phyloP scores from a whole-genome alignment of 2,329 filamentous ascomycete genomes.

The Conoideocrella luteorostrata region DNA sequence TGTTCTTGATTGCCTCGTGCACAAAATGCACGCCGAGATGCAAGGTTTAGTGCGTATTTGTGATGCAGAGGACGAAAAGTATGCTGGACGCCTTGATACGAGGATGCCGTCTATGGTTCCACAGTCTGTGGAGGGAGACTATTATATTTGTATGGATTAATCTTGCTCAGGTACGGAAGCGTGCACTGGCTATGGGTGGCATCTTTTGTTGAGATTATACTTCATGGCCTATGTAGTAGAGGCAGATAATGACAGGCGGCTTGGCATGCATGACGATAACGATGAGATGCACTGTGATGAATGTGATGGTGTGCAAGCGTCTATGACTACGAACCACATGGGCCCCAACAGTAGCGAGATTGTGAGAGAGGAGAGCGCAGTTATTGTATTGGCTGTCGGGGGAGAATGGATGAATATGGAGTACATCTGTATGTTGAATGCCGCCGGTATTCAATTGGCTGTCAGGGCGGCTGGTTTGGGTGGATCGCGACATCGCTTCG shows the following conservation, averaged over 20 bases:
- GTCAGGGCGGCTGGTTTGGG: too few relatives aligned
- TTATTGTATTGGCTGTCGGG: too few relatives aligned
- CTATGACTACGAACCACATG: background rate
- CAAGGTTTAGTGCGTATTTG: constrained; percentile 2
- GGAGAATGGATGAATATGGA: too few relatives aligned
- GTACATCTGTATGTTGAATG: too few relatives aligned
- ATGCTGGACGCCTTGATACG: background rate
- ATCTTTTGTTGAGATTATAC: constrained; percentile 3
- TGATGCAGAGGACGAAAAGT: background rate
- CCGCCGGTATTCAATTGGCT: too few relatives aligned
- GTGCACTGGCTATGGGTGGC: constrained; percentile 1
- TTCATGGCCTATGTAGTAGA: background rate
- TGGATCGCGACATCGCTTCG: too few relatives aligned
- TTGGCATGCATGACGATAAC: background rate
- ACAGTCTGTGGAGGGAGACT: background rate
- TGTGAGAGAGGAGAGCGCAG: too few relatives aligned
- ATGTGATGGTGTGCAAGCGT: background rate
- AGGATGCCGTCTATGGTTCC: constrained; percentile 1
- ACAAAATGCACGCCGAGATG: background rate
- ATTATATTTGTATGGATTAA: constrained; percentile 15
- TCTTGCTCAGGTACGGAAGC: constrained; percentile 8
- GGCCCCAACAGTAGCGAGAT: background rate
- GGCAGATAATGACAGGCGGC: background rate
- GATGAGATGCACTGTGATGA: background rate
- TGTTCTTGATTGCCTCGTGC: background rate